Conservation (phyloP, 768 basidiomycete species). For the Neoboletus magnificus region DNA sequence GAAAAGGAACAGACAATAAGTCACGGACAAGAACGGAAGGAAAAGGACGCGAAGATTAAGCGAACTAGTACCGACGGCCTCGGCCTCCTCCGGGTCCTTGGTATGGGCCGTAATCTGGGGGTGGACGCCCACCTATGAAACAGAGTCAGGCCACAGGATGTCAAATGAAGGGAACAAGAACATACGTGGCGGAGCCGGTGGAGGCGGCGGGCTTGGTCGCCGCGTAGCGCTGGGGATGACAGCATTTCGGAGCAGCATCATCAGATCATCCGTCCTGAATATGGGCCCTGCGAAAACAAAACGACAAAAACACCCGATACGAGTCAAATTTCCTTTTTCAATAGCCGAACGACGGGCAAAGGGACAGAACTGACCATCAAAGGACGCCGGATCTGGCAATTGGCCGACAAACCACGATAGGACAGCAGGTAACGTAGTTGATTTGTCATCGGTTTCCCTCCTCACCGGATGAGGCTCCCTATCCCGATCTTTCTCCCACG, state of each 20-base stretch:
- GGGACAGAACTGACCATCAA: conserved; percentile 67
- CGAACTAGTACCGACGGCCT: conserved; percentile 39
- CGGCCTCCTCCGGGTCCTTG: conserved; percentile 61
- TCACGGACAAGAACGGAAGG: conserved; percentile 12
- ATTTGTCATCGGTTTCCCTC: conserved; percentile 45
- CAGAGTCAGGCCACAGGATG: conserved; percentile 3
- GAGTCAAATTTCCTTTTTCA: conserved; percentile 12
- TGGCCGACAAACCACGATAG: conserved; percentile 83
- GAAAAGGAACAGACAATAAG: conserved; percentile 11
- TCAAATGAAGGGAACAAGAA: background rate
- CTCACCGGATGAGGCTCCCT: conserved; percentile 39
- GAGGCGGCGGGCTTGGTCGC: conserved; percentile 56
- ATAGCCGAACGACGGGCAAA: conserved; percentile 6
- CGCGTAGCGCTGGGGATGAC: conserved; percentile 63
- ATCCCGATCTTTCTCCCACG: conserved; percentile 47
- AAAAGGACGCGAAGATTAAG: background rate
- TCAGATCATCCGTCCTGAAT: conserved; percentile 86
- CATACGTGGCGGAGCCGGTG: conserved; percentile 46
- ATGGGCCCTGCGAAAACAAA: conserved; percentile 61
- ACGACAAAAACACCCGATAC: conserved; percentile 1
- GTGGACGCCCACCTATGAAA: conserved; percentile 60
- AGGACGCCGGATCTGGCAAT: conserved; percentile 66
- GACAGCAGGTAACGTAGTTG: conserved; percentile 49
- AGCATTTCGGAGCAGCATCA: conserved; percentile 79
- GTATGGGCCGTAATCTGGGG: conserved; percentile 85